Percentiles rank a stretch among this genome's conserved stretches.
Evolutionary conservation across 2,329 filamentous ascomycete species (phyloP).

Genomic region (Didymella glomerata): DNA sequence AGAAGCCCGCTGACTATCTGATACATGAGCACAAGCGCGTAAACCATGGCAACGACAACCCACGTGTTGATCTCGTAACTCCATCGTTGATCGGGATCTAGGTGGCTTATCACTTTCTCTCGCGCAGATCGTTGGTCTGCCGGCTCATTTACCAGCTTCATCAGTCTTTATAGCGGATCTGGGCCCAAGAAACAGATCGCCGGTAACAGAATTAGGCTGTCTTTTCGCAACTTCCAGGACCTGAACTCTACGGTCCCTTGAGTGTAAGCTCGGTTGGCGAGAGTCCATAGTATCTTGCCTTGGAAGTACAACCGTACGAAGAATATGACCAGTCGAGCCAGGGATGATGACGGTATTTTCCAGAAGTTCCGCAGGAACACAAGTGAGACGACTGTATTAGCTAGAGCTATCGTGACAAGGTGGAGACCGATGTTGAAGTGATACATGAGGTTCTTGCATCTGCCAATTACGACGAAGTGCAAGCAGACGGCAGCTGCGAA

Average conservation of each 20-base stretch:
- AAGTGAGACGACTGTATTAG: neutral
- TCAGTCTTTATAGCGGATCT: neutral
- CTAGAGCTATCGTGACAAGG: neutral
- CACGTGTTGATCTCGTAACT: no score
- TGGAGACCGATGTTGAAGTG: neutral
- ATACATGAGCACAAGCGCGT: no score
- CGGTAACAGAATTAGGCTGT: neutral
- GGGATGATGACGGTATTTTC: neutral
- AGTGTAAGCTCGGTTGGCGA: no score
- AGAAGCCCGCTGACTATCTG: no score
- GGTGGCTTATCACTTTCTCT: no score
- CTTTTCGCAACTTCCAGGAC: neutral
- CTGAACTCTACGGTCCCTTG: no score
- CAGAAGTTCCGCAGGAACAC: neutral
- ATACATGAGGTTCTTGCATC: neutral
- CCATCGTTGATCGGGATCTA: no score
- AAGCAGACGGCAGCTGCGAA: neutral
- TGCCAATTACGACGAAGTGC: neutral
- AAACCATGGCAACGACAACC: no score
- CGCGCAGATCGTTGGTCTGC: no score
- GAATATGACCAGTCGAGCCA: neutral
- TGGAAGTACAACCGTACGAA: neutral
- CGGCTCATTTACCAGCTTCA: no score
- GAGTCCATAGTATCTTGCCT: neutral
- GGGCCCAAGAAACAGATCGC: neutral